phyloP scores from a whole-genome alignment of 345 rosid genomes.

The Eutrema japonicum region DNA sequence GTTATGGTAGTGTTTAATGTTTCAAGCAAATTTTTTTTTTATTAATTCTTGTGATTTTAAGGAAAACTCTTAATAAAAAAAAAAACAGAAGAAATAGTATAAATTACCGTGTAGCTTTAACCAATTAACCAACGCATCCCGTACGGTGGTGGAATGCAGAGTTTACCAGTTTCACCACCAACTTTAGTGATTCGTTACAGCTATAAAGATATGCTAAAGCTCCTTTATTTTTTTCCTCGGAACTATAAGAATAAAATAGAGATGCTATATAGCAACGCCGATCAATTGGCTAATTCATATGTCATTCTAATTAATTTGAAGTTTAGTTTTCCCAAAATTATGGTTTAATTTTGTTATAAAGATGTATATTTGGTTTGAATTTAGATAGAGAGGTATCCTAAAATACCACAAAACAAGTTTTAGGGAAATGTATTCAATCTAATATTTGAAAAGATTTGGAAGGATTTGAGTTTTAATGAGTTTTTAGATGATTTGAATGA shows the following conservation, averaged over 20 bases:
- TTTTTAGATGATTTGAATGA: too few relatives aligned
- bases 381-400: neutral
- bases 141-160: constrained; percentile 25
- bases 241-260: constrained; percentile 15
- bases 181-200: constrained; percentile 20
- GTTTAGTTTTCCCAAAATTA: neutral
- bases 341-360: neutral
- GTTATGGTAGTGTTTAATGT: too few relatives aligned
- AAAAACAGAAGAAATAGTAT: too few relatives aligned
- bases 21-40: too few relatives aligned
- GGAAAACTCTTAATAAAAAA: too few relatives aligned
- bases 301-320: neutral
- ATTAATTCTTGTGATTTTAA: too few relatives aligned
- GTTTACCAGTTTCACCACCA: constrained; percentile 15
- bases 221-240: neutral
- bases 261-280: neutral
- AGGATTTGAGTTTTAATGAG: too few relatives aligned
- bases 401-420: neutral
- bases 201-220: constrained; percentile 15
- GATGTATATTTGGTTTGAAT: neutral
- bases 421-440: too few relatives aligned
- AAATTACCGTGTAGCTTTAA: constrained; percentile 1
- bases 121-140: neutral
- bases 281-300: neutral
- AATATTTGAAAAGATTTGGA: too few relatives aligned